Conservation (phyloP, 495 filamentous ascomycete genomes). For the Venustampulla echinocandica region DNA sequence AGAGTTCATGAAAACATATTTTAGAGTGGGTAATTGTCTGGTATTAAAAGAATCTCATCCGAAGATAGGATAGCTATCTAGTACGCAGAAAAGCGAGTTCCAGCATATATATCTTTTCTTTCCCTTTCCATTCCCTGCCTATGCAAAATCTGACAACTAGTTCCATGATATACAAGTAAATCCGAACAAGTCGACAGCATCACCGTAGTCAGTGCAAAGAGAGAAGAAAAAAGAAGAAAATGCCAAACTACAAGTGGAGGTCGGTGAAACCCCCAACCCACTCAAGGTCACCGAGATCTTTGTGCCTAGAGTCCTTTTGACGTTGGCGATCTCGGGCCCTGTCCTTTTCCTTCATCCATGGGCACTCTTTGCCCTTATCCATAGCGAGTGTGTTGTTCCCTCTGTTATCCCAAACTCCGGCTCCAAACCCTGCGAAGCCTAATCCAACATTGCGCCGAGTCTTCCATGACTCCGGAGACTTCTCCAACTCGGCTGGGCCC, state of each 20-base stretch:
- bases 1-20: too few relatives aligned
- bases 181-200: slow-evolving; percentile 13
- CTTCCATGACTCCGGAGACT: slow-evolving; percentile 36
- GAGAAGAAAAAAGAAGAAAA: slow-evolving; percentile 11
- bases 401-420: slow-evolving; percentile 41
- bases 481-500: slow-evolving; percentile 34
- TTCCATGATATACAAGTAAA: slow-evolving; percentile 5
- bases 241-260: slow-evolving; percentile 48
- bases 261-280: slow-evolving; percentile 77
- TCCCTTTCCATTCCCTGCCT: neutral
- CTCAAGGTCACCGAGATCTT: slow-evolving; percentile 66
- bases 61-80: slow-evolving; percentile 16
- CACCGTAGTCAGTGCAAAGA: slow-evolving; percentile 1
- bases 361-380: slow-evolving; percentile 19
- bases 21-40: slow-evolving; percentile 28
- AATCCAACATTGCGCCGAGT: slow-evolving; percentile 34
- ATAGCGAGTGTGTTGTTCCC: slow-evolving; percentile 24
- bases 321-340: slow-evolving; percentile 16
- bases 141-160: neutral
- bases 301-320: slow-evolving; percentile 46
- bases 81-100: slow-evolving; percentile 27
- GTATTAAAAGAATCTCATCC: slow-evolving; percentile 19
- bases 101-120: slow-evolving; percentile 10
- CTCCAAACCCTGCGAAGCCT: slow-evolving; percentile 39
- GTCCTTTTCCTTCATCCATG: slow-evolving; percentile 15